phyloP scores from a whole-genome alignment of 2,329 filamentous ascomycete genomes.

The Ceratocystis cacaofunesta region DNA sequence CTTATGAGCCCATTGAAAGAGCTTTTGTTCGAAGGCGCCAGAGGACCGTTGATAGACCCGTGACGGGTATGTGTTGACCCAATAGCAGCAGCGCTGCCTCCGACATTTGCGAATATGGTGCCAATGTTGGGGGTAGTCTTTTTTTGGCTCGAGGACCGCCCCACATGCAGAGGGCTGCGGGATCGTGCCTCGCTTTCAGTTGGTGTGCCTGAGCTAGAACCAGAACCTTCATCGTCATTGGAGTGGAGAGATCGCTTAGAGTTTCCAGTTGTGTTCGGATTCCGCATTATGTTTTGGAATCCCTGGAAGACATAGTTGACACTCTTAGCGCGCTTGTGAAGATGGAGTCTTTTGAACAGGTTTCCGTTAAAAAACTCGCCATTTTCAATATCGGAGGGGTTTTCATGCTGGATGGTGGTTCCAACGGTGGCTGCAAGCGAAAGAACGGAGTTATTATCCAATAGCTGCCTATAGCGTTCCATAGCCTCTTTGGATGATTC shows the following conservation, averaged over 20 bases:
- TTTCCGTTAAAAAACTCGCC: constrained; percentile 42
- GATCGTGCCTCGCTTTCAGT: constrained; percentile 15
- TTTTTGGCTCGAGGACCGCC: constrained; percentile 37
- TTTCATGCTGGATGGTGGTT: constrained; percentile 41
- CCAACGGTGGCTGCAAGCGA: constrained; percentile 56
- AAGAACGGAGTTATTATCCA: constrained; percentile 43
- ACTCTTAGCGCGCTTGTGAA: constrained; percentile 29
- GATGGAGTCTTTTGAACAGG: constrained; percentile 46
- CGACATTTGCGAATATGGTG: constrained; percentile 42
- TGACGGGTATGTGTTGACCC: constrained; percentile 35
- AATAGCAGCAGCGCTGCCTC: constrained; percentile 39
- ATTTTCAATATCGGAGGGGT: constrained; percentile 42
- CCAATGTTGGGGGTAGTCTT: constrained; percentile 42
- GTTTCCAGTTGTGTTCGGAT: constrained; percentile 29
- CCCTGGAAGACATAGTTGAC: constrained; percentile 29
- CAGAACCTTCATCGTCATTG: background rate
- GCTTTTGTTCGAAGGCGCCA: constrained; percentile 40
- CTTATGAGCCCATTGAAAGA: constrained; percentile 26
- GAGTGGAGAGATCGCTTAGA: constrained; percentile 6
- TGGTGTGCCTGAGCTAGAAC: constrained; percentile 9
- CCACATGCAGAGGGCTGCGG: constrained; percentile 33
- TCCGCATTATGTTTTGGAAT: constrained; percentile 32
- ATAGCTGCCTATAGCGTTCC: constrained; percentile 32
- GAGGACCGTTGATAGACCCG: constrained; percentile 41
- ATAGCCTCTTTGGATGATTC: constrained; percentile 28